A percentile compares a stretch with the other conserved stretches of the same genome.
These are phyloP conservation scores for Termitomyces sp. DNA, from an alignment of 768 basidiomycete species.

Conservation along the genomic window DNA sequence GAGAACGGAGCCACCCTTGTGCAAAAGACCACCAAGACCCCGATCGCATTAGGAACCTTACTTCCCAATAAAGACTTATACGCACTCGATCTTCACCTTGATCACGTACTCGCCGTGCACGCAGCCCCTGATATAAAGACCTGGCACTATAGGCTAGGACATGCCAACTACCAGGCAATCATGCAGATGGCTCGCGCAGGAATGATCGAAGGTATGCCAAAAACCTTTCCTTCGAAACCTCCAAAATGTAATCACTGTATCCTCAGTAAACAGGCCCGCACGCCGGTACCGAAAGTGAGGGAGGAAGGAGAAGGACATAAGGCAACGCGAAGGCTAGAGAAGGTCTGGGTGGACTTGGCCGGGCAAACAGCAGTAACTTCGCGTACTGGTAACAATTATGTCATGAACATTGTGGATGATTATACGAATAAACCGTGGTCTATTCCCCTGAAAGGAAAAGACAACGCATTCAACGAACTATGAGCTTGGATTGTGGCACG, in stretches of 20 bases:
- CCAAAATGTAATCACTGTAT: neutral
- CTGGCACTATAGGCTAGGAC: too few species aligned
- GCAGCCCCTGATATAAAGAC: too few species aligned
- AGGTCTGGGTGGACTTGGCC: neutral
- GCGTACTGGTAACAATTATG: neutral
- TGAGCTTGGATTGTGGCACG: neutral
- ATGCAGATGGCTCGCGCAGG: neutral
- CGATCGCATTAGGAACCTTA: too few species aligned
- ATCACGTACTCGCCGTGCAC: too few species aligned
- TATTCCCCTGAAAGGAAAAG: neutral
- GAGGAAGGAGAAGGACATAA: neutral
- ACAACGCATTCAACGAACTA: neutral
- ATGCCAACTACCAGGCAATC: neutral
- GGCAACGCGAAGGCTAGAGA: neutral
- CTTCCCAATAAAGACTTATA: too few species aligned
- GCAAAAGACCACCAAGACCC: neutral
- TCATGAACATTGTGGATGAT: neutral
- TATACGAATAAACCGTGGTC: neutral
- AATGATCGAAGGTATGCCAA: neutral
- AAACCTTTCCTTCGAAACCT: neutral
- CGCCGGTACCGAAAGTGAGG: neutral
- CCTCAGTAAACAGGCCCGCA: neutral
- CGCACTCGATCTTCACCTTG: too few species aligned
- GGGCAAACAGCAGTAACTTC: neutral
- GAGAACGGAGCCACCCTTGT: neutral